Evolutionary conservation across 169 alveolate genomes (phyloP).

Genomic region (Plasmodium sp.): DNA sequence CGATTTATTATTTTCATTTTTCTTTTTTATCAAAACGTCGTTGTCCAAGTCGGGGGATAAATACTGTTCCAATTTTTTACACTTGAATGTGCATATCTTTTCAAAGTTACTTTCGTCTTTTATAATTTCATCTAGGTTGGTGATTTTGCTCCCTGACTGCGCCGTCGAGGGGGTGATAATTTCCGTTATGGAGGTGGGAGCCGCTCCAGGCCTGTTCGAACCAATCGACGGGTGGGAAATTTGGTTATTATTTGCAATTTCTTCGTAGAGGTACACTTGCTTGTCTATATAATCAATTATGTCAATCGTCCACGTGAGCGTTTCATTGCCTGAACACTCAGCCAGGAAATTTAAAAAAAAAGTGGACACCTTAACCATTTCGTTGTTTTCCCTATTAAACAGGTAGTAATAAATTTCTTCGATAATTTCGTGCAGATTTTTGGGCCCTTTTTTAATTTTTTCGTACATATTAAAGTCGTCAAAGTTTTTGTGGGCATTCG

Average conservation of each 20-base stretch:
- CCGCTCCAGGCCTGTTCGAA: not conserved
- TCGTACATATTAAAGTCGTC: slow-evolving; percentile 74
- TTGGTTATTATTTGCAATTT: not conserved
- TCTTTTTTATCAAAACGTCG: slow-evolving; percentile 63
- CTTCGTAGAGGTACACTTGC: slow-evolving; percentile 63
- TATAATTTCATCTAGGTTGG: slow-evolving; percentile 62
- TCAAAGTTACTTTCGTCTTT: slow-evolving; percentile 68
- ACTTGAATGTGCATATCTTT: slow-evolving; percentile 63
- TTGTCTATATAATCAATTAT: slow-evolving; percentile 74
- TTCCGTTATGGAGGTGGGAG: not conserved
- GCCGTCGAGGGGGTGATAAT: slow-evolving; percentile 62
- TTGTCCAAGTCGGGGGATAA: slow-evolving; percentile 22
- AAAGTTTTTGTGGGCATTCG: slow-evolving; percentile 32
- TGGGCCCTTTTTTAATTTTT: slow-evolving; percentile 64
- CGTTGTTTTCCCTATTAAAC: slow-evolving; percentile 53
- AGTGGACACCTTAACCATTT: slow-evolving; percentile 61
- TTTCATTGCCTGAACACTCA: slow-evolving; percentile 75
- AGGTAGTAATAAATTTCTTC: slow-evolving; percentile 66
- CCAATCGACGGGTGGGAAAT: not conserved
- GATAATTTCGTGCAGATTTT: slow-evolving; percentile 59
- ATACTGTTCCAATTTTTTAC: slow-evolving; percentile 75
- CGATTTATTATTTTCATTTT: slow-evolving; percentile 69
- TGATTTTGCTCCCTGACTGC: slow-evolving; percentile 32
- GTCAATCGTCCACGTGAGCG: slow-evolving; percentile 67
- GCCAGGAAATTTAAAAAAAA: slow-evolving; percentile 71